phyloP scores from a whole-genome alignment of 768 basidiomycete genomes.

The Tylopilus plumbeoviolaceoides region DNA sequence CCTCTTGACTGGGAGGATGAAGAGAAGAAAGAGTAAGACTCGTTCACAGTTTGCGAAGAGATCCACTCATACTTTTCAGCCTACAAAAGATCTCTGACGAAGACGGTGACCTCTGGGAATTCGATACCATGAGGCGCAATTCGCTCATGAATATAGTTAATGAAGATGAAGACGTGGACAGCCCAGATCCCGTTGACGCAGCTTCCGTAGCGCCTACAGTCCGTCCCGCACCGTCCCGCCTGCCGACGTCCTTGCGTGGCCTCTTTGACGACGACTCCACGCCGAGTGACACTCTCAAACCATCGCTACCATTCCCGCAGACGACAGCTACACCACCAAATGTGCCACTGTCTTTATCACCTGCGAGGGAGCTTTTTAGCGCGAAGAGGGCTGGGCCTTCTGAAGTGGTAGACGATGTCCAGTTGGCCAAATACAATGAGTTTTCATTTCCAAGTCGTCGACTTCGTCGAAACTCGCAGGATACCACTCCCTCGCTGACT shows the following conservation, averaged over 20 bases:
- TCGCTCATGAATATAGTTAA: slow-evolving; percentile 24
- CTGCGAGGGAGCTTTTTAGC: slow-evolving; percentile 32
- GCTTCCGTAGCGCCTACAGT: slow-evolving; percentile 40
- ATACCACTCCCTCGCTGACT: slow-evolving; percentile 35
- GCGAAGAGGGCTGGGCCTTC: slow-evolving; percentile 28
- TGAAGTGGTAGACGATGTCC: slow-evolving; percentile 38
- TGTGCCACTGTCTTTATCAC: slow-evolving; percentile 32
- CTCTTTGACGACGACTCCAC: slow-evolving; percentile 67
- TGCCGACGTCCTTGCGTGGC: slow-evolving; percentile 75
- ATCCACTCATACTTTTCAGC: slow-evolving; percentile 10
- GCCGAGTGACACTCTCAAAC: slow-evolving; percentile 40
- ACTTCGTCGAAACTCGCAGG: slow-evolving; percentile 50
- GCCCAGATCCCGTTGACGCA: slow-evolving; percentile 12
- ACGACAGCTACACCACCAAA: slow-evolving; percentile 21
- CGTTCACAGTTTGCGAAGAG: not conserved
- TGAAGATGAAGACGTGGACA: slow-evolving; percentile 24
- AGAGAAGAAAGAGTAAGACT: slow-evolving; percentile 49
- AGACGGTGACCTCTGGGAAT: slow-evolving; percentile 61
- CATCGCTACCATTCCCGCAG: slow-evolving; percentile 31
- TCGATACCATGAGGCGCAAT: slow-evolving; percentile 61
- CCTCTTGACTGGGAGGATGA: slow-evolving; percentile 71
- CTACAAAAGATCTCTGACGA: slow-evolving; percentile 21
- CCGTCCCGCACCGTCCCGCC: slow-evolving; percentile 44
- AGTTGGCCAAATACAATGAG: slow-evolving; percentile 43
- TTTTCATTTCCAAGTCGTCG: slow-evolving; percentile 59